A percentile compares a stretch with the other conserved stretches of the same genome.
Evolutionary conservation across 176 grass and related monocot species (phyloP).

Genomic region (Oryza punctata): DNA sequence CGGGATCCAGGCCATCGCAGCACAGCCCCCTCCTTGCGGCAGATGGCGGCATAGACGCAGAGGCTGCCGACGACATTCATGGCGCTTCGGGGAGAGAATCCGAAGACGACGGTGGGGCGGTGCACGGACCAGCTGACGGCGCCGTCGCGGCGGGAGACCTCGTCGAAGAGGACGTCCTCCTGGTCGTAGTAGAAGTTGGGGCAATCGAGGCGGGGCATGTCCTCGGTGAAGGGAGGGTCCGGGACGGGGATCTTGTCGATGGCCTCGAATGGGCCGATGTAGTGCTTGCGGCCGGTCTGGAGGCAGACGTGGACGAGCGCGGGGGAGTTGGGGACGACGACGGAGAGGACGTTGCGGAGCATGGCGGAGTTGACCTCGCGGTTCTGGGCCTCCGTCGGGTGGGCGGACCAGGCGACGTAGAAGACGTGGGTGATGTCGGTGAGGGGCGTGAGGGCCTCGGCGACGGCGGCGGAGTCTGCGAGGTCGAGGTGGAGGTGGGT

Average conservation of each 20-base stretch:
- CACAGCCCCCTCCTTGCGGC: slow-evolving; percentile 57
- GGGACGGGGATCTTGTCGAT: slow-evolving; percentile 14
- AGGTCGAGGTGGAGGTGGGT: slow-evolving; percentile 58
- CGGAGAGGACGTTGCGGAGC: slow-evolving; percentile 68
- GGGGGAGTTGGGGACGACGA: slow-evolving; percentile 50
- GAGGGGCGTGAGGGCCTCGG: slow-evolving; percentile 48
- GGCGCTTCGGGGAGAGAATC: slow-evolving; percentile 69
- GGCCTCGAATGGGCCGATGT: slow-evolving; percentile 52
- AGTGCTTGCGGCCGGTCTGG: slow-evolving; percentile 75
- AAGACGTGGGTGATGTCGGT: slow-evolving; percentile 69
- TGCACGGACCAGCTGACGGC: slow-evolving; percentile 69
- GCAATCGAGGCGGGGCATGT: slow-evolving; percentile 43
- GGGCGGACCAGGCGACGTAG: slow-evolving; percentile 47
- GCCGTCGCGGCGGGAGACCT: slow-evolving; percentile 43
- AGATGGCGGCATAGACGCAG: slow-evolving; percentile 84
- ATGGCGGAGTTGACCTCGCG: slow-evolving; percentile 47
- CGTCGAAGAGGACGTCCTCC: slow-evolving; percentile 58
- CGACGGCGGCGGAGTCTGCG: slow-evolving; percentile 48
- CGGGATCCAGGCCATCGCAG: slow-evolving; percentile 61
- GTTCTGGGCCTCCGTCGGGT: slow-evolving; percentile 46
- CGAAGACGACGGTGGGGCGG: slow-evolving; percentile 64
- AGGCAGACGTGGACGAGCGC: slow-evolving; percentile 71
- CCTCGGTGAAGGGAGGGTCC: slow-evolving; percentile 63
- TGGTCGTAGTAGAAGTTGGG: slow-evolving; percentile 71
- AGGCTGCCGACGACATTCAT: slow-evolving; percentile 79